Conservation (phyloP, 805 yeast genomes). For the Tetrapisispora pingtungensis region DNA sequence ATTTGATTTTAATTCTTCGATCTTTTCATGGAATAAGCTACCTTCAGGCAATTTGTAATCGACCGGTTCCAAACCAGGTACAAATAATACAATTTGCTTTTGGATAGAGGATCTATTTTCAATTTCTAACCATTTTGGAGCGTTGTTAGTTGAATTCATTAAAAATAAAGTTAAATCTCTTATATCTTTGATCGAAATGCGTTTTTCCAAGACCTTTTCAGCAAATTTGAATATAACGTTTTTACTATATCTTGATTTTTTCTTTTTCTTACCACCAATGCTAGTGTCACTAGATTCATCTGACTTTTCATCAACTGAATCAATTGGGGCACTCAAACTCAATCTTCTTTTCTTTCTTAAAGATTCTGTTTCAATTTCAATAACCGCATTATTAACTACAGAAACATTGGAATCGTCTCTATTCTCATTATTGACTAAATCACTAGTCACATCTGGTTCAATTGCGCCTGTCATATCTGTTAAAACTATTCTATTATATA, state of each 20-base stretch:
- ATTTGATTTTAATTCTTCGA: slow-evolving; percentile 5
- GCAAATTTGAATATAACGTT: slow-evolving; percentile 29
- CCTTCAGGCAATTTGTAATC: slow-evolving; percentile 30
- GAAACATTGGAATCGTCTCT: not conserved
- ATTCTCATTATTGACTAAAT: not conserved
- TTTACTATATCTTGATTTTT: slow-evolving; percentile 26
- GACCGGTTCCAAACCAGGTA: slow-evolving; percentile 51
- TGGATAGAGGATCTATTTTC: slow-evolving; percentile 38
- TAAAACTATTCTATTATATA: too few relatives aligned
- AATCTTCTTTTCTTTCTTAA: slow-evolving; percentile 22
- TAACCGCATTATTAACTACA: not conserved
- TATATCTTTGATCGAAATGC: slow-evolving; percentile 32
- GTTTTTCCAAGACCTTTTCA: slow-evolving; percentile 22
- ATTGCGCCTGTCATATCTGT: not conserved
- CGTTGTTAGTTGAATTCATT: slow-evolving; percentile 32
- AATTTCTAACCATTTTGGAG: slow-evolving; percentile 43
- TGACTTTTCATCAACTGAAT: too few relatives aligned
- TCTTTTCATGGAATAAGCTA: slow-evolving; percentile 7
- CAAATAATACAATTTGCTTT: slow-evolving; percentile 48
- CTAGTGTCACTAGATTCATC: not conserved
- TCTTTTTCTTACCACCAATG: slow-evolving; percentile 9
- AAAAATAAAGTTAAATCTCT: slow-evolving; percentile 38
- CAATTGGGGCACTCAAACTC: slow-evolving; percentile 9
- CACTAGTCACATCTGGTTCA: not conserved
- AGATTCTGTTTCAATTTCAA: not conserved